Percentiles rank a stretch among this genome's conserved stretches.
Evolutionary conservation across 495 filamentous ascomycete genomes (phyloP).

Genomic region (Xylaria sp.): DNA sequence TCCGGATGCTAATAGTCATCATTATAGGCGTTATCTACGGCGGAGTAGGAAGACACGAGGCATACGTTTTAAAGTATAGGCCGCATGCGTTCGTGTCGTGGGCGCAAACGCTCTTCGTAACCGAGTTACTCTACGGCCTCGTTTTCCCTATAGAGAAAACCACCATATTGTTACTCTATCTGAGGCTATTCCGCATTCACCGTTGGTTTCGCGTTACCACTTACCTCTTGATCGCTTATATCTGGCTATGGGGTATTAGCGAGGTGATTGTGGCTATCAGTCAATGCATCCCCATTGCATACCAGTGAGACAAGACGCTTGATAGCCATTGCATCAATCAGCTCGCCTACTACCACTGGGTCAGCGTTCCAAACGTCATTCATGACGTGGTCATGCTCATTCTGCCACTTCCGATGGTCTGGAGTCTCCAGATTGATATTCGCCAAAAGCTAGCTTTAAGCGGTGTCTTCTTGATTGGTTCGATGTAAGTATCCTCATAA

Average conservation of each 20-base stretch:
- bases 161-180: constrained; percentile 43
- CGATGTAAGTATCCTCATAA: constrained; percentile 19
- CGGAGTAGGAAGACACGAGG: constrained; percentile 25
- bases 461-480: constrained; percentile 29
- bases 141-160: constrained; percentile 36
- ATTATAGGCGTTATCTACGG: constrained; percentile 17
- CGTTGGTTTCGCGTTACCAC: constrained; percentile 25
- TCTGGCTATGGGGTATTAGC: constrained; percentile 43
- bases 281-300: constrained; percentile 52
- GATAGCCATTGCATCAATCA: constrained; percentile 25
- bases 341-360: constrained; percentile 18
- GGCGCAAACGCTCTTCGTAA: constrained; percentile 21
- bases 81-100: neutral
- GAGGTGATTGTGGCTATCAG: constrained; percentile 55
- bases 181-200: constrained; percentile 38
- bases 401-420: constrained; percentile 22
- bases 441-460: constrained; percentile 23
- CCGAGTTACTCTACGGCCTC: constrained; percentile 25
- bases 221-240: constrained; percentile 37
- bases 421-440: constrained; percentile 26
- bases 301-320: constrained; percentile 41
- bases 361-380: constrained; percentile 23
- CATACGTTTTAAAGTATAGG: constrained; percentile 11
- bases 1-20: neutral
- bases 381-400: constrained; percentile 26